A percentile compares a stretch with the other conserved stretches of the same genome.
These are phyloP conservation scores for Phtheirospermum japonicum DNA, from an alignment of 257 asterid species.

Conservation along the genomic window DNA sequence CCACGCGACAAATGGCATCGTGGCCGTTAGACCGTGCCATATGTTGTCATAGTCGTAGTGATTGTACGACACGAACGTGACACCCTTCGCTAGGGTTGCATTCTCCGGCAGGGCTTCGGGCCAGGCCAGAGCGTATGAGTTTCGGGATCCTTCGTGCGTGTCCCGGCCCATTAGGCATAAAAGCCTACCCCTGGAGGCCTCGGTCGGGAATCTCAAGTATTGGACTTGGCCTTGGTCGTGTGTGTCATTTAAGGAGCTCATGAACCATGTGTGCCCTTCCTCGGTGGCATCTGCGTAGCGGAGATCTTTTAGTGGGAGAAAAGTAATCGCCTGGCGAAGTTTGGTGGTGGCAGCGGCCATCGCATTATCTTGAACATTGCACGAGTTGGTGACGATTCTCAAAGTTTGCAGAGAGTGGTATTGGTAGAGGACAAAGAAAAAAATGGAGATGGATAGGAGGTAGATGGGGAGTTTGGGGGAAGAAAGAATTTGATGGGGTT, in stretches of 20 bases:
- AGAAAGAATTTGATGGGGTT: background rate
- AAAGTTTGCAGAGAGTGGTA: background rate
- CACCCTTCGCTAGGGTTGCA: slow-evolving; percentile 44
- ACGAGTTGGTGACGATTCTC: too few species aligned
- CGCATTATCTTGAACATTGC: too few species aligned
- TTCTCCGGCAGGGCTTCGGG: slow-evolving; percentile 53
- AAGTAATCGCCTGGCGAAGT: slow-evolving; percentile 47
- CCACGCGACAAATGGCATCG: slow-evolving; percentile 68
- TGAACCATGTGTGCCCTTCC: slow-evolving; percentile 83
- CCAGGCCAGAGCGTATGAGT: slow-evolving; percentile 68
- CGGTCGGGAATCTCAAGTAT: slow-evolving; percentile 53
- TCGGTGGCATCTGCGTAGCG: slow-evolving; percentile 43
- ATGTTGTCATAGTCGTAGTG: slow-evolving; percentile 66
- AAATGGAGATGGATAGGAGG: background rate
- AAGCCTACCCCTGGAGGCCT: slow-evolving; percentile 46
- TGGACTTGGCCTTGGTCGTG: slow-evolving; percentile 60
- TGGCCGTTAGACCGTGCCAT: slow-evolving; percentile 71
- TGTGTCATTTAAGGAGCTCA: slow-evolving; percentile 61
- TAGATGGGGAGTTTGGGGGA: background rate
- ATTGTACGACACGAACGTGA: slow-evolving; percentile 56
- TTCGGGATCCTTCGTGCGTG: slow-evolving; percentile 66
- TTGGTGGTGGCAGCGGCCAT: slow-evolving; percentile 24
- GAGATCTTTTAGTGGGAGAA: slow-evolving; percentile 67
- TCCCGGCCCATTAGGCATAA: slow-evolving; percentile 60
- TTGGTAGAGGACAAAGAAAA: background rate